These are phyloP conservation scores for Medicago lupulina DNA, from an alignment of 306 rosid species.

Conservation along the genomic window DNA sequence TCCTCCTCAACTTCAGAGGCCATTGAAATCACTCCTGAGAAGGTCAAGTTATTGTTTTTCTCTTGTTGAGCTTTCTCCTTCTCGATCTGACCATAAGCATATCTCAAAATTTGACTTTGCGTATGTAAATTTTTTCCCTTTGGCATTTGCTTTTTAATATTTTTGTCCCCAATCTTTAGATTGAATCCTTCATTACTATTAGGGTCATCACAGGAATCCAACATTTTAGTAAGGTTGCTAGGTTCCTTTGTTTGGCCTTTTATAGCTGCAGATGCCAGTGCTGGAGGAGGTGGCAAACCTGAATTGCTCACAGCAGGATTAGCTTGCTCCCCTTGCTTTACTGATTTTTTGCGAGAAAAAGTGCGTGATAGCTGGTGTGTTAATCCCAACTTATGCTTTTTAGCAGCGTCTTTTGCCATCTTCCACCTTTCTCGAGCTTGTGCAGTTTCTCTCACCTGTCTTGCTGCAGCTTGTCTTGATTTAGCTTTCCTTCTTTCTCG, in stretches of 20 bases:
- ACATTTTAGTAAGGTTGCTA: constrained; percentile 67
- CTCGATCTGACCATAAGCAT: constrained; percentile 84
- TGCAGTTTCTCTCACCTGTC: constrained; percentile 72
- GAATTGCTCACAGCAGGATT: constrained; percentile 16
- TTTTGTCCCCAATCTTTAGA: constrained; percentile 72
- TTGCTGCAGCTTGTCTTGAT: constrained; percentile 81
- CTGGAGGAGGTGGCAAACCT: constrained; percentile 39
- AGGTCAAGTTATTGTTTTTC: constrained; percentile 66
- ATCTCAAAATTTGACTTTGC: constrained; percentile 80
- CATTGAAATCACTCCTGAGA: constrained; percentile 83
- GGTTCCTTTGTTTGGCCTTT: constrained; percentile 56
- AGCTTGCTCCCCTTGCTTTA: constrained; percentile 45
- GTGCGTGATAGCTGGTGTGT: constrained; percentile 57
- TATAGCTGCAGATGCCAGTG: constrained; percentile 42
- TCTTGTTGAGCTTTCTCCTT: constrained; percentile 89
- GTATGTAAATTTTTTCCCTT: constrained; percentile 65
- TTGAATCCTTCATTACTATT: constrained; percentile 65
- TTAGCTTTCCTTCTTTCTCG: constrained; percentile 81
- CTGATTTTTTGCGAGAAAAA: constrained; percentile 71
- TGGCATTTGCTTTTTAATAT: constrained; percentile 66
- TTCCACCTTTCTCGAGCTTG: constrained; percentile 86
- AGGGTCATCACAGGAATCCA: constrained; percentile 67
- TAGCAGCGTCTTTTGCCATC: constrained; percentile 63
- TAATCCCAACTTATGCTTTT: constrained; percentile 56
- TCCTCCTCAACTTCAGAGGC: constrained; percentile 59